These are phyloP conservation scores for Globisporangium yorkense DNA, from an alignment of 352 stramenopile species.

Conservation along the genomic window DNA sequence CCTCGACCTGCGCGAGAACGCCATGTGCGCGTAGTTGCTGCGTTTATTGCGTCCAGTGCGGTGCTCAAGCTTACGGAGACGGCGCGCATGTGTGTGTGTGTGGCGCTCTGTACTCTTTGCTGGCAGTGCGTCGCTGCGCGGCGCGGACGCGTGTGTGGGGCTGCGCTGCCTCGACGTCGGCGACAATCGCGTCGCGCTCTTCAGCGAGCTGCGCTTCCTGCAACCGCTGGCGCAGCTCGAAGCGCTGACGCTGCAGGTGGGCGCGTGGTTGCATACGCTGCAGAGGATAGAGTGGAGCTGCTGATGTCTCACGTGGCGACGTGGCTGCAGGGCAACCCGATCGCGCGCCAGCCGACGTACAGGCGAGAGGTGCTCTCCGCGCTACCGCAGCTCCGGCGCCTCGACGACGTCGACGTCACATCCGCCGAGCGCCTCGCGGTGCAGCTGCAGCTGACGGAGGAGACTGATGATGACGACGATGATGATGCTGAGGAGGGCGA, in stretches of 20 bases:
- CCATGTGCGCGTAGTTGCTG: constrained; percentile 21
- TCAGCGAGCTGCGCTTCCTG: constrained; percentile 53
- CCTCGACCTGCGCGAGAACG: constrained; percentile 49
- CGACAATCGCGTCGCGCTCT: constrained; percentile 38
- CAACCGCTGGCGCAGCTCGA: constrained; percentile 34
- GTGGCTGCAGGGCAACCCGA: constrained; percentile 43
- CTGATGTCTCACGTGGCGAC: background rate
- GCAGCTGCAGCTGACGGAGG: background rate
- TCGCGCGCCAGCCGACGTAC: constrained; percentile 32
- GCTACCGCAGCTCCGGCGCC: constrained; percentile 43
- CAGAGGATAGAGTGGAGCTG: background rate
- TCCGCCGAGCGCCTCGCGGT: constrained; percentile 32
- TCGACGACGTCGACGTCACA: constrained; percentile 40
- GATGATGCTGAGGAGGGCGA: background rate
- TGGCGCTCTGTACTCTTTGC: background rate
- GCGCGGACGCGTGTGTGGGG: constrained; percentile 17
- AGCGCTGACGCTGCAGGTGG: constrained; percentile 35
- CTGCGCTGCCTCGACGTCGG: constrained; percentile 38
- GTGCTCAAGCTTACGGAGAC: background rate
- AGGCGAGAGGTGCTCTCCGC: constrained; percentile 45
- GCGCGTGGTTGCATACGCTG: background rate
- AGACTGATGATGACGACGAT: background rate
- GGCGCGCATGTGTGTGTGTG: background rate
- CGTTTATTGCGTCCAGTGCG: background rate
- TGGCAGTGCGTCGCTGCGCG: constrained; percentile 37